Evolutionary conservation across 495 filamentous ascomycete species (phyloP).

Genomic region (Amniculicola lignicola): DNA sequence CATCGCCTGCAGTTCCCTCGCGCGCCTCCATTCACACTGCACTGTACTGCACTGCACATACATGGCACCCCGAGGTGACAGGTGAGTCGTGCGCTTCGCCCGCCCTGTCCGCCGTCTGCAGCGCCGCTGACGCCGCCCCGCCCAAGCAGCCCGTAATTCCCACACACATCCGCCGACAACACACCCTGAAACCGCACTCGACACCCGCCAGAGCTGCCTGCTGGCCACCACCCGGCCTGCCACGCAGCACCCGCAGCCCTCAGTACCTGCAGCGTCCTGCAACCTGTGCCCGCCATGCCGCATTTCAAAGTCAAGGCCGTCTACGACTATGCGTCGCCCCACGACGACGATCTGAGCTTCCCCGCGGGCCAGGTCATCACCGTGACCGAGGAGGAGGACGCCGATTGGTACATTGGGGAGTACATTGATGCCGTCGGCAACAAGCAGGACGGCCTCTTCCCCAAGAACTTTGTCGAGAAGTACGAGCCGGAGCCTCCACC

Average conservation of each 20-base stretch:
- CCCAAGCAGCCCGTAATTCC: constrained; percentile 16
- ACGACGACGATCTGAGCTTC: constrained; percentile 94
- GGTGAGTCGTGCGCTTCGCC: background rate
- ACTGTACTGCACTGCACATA: background rate
- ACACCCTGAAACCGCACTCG: constrained; percentile 28
- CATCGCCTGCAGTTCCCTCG: background rate
- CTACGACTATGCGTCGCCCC: constrained; percentile 84
- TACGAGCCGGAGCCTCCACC: constrained; percentile 89
- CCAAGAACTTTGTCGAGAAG: constrained; percentile 93
- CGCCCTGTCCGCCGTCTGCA: background rate
- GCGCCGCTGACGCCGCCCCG: background rate
- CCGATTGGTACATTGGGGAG: constrained; percentile 92
- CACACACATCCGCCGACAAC: constrained; percentile 8
- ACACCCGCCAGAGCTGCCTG: background rate
- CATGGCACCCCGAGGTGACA: background rate
- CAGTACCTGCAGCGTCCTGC: constrained; percentile 9
- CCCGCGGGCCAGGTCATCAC: constrained; percentile 82
- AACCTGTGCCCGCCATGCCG: constrained; percentile 38
- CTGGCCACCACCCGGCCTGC: background rate
- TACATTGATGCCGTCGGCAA: constrained; percentile 70
- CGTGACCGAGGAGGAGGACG: constrained; percentile 87
- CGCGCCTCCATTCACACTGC: background rate
- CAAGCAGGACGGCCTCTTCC: constrained; percentile 88
- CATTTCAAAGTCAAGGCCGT: constrained; percentile 94
- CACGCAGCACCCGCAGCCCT: constrained; percentile 21